Conservation (phyloP, 208 protist species). For the Wallacemonas sp. region DNA sequence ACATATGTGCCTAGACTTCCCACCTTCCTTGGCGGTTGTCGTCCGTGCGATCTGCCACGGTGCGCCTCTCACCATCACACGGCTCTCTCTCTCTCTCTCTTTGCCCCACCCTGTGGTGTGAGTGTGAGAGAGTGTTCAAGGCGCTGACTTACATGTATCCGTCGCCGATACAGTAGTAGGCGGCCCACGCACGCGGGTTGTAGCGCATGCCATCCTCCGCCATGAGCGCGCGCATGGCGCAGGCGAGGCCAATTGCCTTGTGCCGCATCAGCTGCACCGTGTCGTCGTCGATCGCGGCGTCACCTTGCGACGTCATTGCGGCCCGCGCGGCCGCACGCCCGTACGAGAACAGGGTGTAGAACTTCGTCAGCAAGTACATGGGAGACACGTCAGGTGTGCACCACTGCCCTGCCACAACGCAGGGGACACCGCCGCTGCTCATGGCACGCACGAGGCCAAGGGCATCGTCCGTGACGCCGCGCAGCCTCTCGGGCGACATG, state of each 20-base stretch:
- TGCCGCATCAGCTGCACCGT: constrained; percentile 21
- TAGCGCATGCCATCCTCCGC: constrained; percentile 66
- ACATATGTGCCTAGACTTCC: neutral
- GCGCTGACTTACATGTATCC: constrained; percentile 28
- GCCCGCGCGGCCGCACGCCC: constrained; percentile 4
- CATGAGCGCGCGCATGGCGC: constrained; percentile 63
- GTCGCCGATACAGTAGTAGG: constrained; percentile 80
- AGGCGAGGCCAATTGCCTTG: constrained; percentile 70
- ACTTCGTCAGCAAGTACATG: constrained; percentile 63
- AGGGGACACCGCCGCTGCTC: constrained; percentile 69
- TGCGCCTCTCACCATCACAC: no score
- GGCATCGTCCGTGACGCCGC: constrained; percentile 54
- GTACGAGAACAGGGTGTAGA: constrained; percentile 59
- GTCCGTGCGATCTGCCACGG: no score
- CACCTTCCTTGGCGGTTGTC: no score
- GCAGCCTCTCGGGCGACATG: constrained; percentile 43
- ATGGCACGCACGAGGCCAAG: constrained; percentile 70
- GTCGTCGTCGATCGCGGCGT: constrained; percentile 4
- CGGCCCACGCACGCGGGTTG: constrained; percentile 73
- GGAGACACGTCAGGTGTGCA: constrained; percentile 91
- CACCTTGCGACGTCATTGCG: neutral
- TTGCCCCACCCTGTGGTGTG: neutral
- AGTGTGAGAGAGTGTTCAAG: neutral
- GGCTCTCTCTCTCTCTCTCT: constrained; percentile 2
- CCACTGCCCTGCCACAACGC: constrained; percentile 81